Conservation (phyloP, 805 yeast genomes). For the Metschnikowia gelsemii region DNA sequence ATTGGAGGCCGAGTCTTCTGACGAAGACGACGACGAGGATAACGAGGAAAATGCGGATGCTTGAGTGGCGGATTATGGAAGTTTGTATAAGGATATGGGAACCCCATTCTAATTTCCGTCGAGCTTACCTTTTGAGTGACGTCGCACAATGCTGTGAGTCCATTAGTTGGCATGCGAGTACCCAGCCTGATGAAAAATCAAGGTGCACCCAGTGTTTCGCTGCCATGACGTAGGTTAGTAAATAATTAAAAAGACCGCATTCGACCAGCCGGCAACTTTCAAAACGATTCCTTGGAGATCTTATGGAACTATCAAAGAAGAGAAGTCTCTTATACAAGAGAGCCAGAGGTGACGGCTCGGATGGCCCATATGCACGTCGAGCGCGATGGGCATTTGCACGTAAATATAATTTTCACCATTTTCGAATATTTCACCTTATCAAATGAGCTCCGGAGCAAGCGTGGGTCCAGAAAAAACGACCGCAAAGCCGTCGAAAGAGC, state of each 20-base stretch:
- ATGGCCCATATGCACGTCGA: slow-evolving; percentile 1
- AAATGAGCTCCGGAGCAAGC: not conserved
- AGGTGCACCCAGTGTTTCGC: no score
- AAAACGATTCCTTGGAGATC: no score
- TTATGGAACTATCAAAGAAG: no score
- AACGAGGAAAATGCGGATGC: slow-evolving; percentile 36
- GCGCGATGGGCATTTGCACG: slow-evolving; percentile 1
- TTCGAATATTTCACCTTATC: not conserved
- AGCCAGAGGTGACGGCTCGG: slow-evolving; percentile 25
- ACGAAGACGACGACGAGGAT: slow-evolving; percentile 44
- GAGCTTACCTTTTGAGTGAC: no score
- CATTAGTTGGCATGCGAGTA: no score
- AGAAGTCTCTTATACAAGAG: no score
- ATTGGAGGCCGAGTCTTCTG: slow-evolving; percentile 48
- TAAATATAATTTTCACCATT: not conserved
- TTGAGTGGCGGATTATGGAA: not conserved
- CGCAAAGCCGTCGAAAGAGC: not conserved
- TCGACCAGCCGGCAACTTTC: no score
- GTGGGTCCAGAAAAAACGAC: not conserved
- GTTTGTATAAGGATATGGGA: not conserved
- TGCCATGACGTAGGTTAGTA: no score
- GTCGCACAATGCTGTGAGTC: not conserved
- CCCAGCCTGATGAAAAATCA: no score
- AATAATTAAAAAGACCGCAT: no score
- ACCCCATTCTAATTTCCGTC: not conserved